Conservation (phyloP, 805 yeast genomes). For the Dipodascus albidus region DNA sequence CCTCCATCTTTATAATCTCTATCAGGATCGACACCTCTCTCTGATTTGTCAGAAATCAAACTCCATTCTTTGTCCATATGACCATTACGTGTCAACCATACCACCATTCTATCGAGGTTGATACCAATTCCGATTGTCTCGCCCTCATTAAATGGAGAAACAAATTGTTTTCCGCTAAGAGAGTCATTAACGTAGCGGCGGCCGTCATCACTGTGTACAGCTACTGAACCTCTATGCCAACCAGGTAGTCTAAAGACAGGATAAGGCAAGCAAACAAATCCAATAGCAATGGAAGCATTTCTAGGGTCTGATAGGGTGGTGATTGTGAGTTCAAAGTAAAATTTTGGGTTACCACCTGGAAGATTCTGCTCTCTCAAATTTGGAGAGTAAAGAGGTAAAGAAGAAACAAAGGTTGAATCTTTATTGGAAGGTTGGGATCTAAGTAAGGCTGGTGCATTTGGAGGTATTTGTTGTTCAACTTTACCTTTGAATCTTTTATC, state of each 20-base stretch:
- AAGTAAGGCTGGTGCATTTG: constrained; percentile 11
- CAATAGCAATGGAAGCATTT: constrained; percentile 17
- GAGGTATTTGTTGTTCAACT: constrained; percentile 8
- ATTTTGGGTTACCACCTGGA: neutral
- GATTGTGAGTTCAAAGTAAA: constrained; percentile 18
- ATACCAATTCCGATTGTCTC: constrained; percentile 20
- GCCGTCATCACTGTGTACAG: constrained; percentile 22
- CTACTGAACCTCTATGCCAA: constrained; percentile 21
- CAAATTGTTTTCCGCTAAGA: constrained; percentile 15
- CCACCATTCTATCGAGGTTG: constrained; percentile 13
- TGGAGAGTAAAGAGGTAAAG: constrained; percentile 12
- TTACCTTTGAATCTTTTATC: constrained; percentile 12
- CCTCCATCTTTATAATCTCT: constrained; percentile 12
- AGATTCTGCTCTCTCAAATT: neutral
- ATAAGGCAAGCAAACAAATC: constrained; percentile 18
- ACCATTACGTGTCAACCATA: constrained; percentile 15
- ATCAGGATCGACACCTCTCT: constrained; percentile 7
- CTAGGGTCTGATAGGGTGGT: constrained; percentile 14
- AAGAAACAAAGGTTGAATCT: constrained; percentile 12
- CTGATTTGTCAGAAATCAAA: constrained; percentile 10
- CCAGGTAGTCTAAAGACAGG: constrained; percentile 21
- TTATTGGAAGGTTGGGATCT: constrained; percentile 9
- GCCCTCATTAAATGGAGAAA: constrained; percentile 11
- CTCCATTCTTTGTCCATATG: constrained; percentile 16
- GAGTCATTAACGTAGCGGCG: constrained; percentile 17